phyloP scores from a whole-genome alignment of 371 early-diverging fungal genomes.

The Rhizopus arrhizus region DNA sequence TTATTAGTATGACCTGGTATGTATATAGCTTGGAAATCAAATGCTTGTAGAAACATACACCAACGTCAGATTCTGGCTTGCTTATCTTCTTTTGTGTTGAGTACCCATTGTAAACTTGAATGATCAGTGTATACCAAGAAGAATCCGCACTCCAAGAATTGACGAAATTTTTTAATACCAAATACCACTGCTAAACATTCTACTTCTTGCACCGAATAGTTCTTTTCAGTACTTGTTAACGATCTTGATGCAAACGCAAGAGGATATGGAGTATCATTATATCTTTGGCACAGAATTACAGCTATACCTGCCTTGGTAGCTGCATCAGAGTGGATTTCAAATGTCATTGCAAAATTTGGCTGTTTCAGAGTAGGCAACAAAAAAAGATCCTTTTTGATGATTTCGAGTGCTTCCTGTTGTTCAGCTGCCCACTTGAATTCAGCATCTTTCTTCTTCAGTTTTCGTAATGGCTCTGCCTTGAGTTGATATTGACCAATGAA shows the following conservation, averaged over 20 bases:
- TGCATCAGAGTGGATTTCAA: conserved; percentile 5
- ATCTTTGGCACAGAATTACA: conserved; percentile 2
- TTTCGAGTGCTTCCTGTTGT: conserved; percentile 4
- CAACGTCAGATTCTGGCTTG: conserved; percentile 3
- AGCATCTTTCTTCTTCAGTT: neutral
- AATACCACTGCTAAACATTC: conserved; percentile 6
- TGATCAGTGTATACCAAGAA: conserved; percentile 16
- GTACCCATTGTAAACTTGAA: conserved; percentile 2
- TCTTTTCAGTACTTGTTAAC: neutral
- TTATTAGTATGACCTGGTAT: conserved; percentile 1
- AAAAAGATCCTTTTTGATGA: neutral
- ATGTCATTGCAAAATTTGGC: neutral
- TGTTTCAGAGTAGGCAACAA: neutral
- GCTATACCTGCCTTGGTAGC: conserved; percentile 1
- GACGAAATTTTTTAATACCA: conserved; percentile 8
- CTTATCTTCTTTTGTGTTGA: conserved; percentile 7
- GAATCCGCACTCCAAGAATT: conserved; percentile 2
- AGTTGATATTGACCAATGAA: conserved; percentile 4
- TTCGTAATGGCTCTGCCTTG: neutral
- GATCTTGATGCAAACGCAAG: conserved; percentile 13
- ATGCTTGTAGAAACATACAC: conserved; percentile 8
- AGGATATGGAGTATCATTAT: conserved; percentile 2
- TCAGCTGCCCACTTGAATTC: neutral
- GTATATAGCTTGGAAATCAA: no score
- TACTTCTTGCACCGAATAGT: conserved; percentile 7